Evolutionary conservation across 345 rosid genomes (phyloP).

Genomic region (Populus simonii): DNA sequence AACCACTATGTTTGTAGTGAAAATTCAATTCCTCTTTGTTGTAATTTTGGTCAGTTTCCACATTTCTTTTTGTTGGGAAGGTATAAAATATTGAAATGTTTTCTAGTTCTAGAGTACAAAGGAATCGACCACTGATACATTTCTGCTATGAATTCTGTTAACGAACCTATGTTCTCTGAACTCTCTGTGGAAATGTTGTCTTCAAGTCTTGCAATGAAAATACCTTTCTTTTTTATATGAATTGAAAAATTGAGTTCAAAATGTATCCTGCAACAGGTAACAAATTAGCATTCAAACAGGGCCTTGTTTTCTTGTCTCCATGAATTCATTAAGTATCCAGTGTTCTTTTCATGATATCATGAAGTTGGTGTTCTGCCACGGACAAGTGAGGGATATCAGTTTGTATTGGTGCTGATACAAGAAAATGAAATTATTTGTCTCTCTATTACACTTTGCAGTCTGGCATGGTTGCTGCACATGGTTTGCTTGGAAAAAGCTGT

Average conservation of each 20-base stretch:
- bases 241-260: no score
- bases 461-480: slow-evolving; percentile 67
- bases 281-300: no score
- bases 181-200: no score
- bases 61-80: background rate
- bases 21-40: background rate
- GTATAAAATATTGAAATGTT: no score
- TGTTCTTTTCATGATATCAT: background rate
- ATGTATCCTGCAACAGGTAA: no score
- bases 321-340: no score
- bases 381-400: background rate
- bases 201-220: no score
- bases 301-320: no score
- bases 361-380: background rate
- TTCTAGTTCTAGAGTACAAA: no score
- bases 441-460: slow-evolving; percentile 40
- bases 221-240: no score
- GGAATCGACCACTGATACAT: background rate
- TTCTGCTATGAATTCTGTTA: no score
- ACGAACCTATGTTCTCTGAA: no score
- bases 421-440: background rate
- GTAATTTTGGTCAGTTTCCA: background rate
- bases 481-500: slow-evolving; percentile 51
- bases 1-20: background rate
- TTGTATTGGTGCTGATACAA: background rate